phyloP scores from a whole-genome alignment of 371 early-diverging fungal species.

The Amoeboaphelidium occidentale region DNA sequence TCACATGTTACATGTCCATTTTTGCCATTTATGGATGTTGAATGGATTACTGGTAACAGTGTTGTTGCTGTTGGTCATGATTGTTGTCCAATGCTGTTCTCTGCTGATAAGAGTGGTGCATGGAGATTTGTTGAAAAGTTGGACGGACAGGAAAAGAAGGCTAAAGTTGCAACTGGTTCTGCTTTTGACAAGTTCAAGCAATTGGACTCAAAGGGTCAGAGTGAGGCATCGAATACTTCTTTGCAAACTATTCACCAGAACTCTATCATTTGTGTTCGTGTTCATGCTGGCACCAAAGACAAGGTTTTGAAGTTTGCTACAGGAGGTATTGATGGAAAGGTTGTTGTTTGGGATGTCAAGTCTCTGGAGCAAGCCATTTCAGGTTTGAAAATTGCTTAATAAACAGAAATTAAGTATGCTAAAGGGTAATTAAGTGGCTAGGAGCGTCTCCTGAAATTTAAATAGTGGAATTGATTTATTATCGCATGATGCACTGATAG shows the following conservation, averaged over 20 bases:
- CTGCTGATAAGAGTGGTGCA: not conserved
- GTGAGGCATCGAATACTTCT: constrained; percentile 16
- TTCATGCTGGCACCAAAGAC: constrained; percentile 26
- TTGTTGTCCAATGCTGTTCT: constrained; percentile 59
- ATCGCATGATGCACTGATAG: too few relatives aligned
- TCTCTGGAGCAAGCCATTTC: not conserved
- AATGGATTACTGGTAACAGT: constrained; percentile 46
- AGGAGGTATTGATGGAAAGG: constrained; percentile 68
- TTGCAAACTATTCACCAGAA: constrained; percentile 72
- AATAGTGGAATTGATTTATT: too few relatives aligned
- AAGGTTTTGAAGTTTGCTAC: constrained; percentile 46
- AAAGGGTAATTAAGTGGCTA: too few relatives aligned
- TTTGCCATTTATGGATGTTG: constrained; percentile 49
- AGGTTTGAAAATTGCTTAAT: not conserved
- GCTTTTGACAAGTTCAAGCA: constrained; percentile 71
- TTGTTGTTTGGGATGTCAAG: constrained; percentile 47
- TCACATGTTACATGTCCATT: constrained; percentile 26
- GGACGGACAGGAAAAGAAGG: constrained; percentile 36
- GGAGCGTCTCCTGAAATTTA: too few relatives aligned
- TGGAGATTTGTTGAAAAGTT: constrained; percentile 43
- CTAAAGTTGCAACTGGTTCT: constrained; percentile 17
- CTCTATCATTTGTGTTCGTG: constrained; percentile 51
- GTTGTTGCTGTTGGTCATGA: constrained; percentile 80
- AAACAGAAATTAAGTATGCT: too few relatives aligned
- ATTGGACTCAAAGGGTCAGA: constrained; percentile 47